Evolutionary conservation across 768 basidiomycete species (phyloP).

Genomic region (Gautieria morchelliformis): DNA sequence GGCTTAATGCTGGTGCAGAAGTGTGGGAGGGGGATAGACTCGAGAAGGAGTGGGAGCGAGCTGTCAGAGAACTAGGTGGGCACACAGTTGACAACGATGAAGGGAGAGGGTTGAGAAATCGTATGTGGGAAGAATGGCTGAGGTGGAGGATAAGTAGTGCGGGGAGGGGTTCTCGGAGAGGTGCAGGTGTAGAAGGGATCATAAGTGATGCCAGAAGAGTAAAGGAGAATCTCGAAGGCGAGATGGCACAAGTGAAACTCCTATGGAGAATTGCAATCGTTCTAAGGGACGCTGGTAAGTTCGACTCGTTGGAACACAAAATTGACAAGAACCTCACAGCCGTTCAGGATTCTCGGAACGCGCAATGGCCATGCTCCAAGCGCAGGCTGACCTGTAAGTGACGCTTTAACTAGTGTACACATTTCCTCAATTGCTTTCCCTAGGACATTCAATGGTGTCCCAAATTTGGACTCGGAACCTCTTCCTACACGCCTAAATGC

Average conservation of each 20-base stretch:
- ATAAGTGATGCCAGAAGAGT: constrained; percentile 42
- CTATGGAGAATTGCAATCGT: constrained; percentile 64
- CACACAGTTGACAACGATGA: constrained; percentile 17
- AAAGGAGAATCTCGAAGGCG: constrained; percentile 37
- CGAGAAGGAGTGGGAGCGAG: constrained; percentile 58
- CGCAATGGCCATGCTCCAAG: constrained; percentile 71
- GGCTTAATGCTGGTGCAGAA: constrained; percentile 65
- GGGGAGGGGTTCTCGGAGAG: constrained; percentile 13
- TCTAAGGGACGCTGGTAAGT: constrained; percentile 57
- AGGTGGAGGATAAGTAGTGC: constrained; percentile 55
- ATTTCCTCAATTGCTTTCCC: neutral
- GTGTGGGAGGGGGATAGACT: constrained; percentile 53
- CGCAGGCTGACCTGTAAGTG: constrained; percentile 72
- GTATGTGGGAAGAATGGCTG: constrained; percentile 73
- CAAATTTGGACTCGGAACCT: constrained; percentile 31
- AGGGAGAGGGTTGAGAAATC: neutral
- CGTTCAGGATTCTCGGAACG: constrained; percentile 60
- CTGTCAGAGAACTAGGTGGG: constrained; percentile 39
- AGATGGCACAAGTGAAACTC: constrained; percentile 46
- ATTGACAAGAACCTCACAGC: too few species aligned
- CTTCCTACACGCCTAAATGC: constrained; percentile 41
- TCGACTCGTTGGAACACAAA: neutral
- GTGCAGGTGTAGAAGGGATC: constrained; percentile 40
- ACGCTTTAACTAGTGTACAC: constrained; percentile 1
- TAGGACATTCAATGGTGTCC: constrained; percentile 54